Conservation (phyloP, 179 eudicot genomes). For the Silene vulgaris region DNA sequence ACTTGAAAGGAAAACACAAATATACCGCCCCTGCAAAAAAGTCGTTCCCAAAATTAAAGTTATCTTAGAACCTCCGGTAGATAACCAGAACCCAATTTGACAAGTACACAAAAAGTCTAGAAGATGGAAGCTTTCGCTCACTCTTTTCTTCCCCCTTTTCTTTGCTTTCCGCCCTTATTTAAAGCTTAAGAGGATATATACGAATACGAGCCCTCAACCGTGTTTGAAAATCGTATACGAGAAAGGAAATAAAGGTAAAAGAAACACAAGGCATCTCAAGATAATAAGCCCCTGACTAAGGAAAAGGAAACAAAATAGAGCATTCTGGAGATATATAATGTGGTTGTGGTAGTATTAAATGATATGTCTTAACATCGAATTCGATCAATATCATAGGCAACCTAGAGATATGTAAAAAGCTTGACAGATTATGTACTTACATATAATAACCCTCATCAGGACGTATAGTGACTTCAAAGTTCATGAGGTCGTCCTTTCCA, state of each 20-base stretch:
- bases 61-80: neutral
- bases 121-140: neutral
- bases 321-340: neutral
- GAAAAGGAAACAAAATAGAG: neutral
- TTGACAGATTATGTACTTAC: slow-evolving; percentile 44
- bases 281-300: neutral
- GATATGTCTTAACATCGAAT: neutral
- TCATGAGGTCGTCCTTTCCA: slow-evolving; percentile 96
- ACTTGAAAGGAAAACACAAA: slow-evolving; percentile 61
- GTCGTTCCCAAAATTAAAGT: slow-evolving; percentile 7
- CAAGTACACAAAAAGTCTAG: neutral
- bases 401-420: neutral
- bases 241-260: neutral
- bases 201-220: neutral
- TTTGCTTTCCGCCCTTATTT: neutral
- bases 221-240: neutral
- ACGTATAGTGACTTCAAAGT: slow-evolving; percentile 80
- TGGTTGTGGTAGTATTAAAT: neutral
- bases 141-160: too few relatives aligned
- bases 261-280: neutral
- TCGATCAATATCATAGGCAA: neutral
- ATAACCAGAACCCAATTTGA: neutral
- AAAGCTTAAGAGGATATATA: too few relatives aligned
- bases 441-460: slow-evolving; percentile 93
- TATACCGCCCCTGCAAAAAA: slow-evolving; percentile 53